A percentile compares a stretch with the other conserved stretches of the same genome.
Conservation (phyloP, 306 rosid species). For the Rosa multiflora region DNA sequence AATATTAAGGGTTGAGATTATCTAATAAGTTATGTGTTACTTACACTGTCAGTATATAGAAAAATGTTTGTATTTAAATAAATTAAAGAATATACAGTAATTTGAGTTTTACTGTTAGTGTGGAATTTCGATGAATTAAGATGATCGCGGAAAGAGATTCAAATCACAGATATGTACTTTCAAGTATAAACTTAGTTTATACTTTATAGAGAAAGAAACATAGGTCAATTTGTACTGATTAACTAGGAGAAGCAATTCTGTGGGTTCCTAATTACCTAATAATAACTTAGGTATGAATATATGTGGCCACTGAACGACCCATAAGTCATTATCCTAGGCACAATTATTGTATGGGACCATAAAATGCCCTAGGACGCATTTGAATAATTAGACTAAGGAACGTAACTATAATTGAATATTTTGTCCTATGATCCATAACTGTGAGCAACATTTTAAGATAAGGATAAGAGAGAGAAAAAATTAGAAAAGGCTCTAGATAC, state of each 20-base stretch:
- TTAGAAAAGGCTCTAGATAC: not conserved
- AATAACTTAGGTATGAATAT: not conserved
- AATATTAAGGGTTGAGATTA: too few species aligned
- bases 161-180: too few species aligned
- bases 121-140: too few species aligned
- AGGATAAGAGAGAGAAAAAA: not conserved
- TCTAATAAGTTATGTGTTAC: too few species aligned
- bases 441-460: not conserved
- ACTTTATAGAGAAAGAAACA: too few species aligned
- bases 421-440: not conserved
- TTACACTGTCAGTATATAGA: too few species aligned
- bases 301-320: not conserved
- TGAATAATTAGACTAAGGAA: not conserved
- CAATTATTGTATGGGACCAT: not conserved
- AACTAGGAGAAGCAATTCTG: not conserved
- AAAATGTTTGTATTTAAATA: too few species aligned
- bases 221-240: not conserved
- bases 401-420: not conserved
- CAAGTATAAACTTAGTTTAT: not conserved
- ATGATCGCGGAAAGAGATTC: too few species aligned
- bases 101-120: too few species aligned
- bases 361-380: too few species aligned
- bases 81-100: too few species aligned
- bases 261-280: not conserved
- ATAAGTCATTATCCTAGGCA: not conserved